These are phyloP conservation scores for Moniliophthora roreri DNA, from an alignment of 1,284 basidiomycete genomes.

Conservation along the genomic window DNA sequence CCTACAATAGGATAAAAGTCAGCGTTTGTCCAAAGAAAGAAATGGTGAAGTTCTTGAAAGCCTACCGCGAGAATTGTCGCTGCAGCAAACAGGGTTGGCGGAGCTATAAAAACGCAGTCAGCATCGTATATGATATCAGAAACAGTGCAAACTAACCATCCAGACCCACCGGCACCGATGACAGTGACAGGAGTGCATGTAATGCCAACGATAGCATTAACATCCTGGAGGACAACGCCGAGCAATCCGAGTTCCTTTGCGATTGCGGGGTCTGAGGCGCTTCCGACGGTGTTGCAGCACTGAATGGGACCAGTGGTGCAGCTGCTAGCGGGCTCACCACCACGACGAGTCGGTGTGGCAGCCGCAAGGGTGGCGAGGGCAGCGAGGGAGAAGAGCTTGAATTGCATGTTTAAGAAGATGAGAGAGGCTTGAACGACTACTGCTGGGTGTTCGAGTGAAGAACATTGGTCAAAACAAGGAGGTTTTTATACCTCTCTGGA, in stretches of 20 bases:
- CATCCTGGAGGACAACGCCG: conserved; percentile 16
- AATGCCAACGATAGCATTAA: conserved; percentile 17
- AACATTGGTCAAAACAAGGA: neutral
- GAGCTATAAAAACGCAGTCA: conserved; percentile 17
- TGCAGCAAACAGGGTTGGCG: conserved; percentile 12
- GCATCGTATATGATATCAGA: too few relatives aligned
- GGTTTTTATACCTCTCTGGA: conserved; percentile 8
- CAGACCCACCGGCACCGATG: conserved; percentile 8
- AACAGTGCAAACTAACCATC: too few relatives aligned
- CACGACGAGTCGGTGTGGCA: conserved; percentile 9
- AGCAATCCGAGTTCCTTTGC: conserved; percentile 22
- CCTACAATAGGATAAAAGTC: neutral
- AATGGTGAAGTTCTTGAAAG: neutral
- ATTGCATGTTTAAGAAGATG: conserved; percentile 4
- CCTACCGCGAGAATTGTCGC: neutral
- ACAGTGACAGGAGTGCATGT: conserved; percentile 22
- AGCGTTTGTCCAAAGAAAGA: neutral
- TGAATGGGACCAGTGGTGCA: conserved; percentile 15
- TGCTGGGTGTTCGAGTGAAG: conserved; percentile 10
- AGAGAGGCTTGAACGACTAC: conserved; percentile 7
- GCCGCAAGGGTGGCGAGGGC: conserved; percentile 17
- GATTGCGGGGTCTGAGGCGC: conserved; percentile 4
- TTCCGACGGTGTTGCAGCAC: conserved; percentile 23
- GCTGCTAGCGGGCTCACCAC: too few relatives aligned
- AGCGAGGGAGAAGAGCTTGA: conserved; percentile 8